Percentiles rank a stretch among this genome's conserved stretches.
Evolutionary conservation across 2,329 filamentous ascomycete genomes (phyloP).

Genomic region (Pseudocercospora macadamiae): DNA sequence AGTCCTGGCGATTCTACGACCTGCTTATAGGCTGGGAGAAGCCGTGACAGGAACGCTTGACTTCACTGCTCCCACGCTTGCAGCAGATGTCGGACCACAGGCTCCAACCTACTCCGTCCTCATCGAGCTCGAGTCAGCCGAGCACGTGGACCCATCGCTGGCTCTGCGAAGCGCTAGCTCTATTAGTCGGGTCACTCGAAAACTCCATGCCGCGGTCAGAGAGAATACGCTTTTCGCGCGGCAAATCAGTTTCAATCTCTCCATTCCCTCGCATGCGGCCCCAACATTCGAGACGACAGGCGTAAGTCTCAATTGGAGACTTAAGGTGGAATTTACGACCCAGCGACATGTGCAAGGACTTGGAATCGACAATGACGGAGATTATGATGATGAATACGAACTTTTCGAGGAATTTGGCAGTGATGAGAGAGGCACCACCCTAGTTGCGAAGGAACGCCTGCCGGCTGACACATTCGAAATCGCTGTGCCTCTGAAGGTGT

Average conservation of each 20-base stretch:
- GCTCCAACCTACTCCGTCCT: constrained; percentile 86
- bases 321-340: constrained; percentile 91
- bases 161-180: constrained; percentile 84
- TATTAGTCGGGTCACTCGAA: constrained; percentile 83
- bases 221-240: constrained; percentile 83
- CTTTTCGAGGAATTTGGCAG: constrained; percentile 40
- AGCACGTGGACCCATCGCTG: constrained; percentile 77
- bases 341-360: constrained; percentile 27
- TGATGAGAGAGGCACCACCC: constrained; percentile 40
- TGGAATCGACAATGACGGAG: constrained; percentile 52
- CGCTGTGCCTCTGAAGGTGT: constrained; percentile 41
- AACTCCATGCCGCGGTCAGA: constrained; percentile 74
- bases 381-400: constrained; percentile 44
- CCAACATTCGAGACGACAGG: constrained; percentile 92
- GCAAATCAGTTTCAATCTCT: constrained; percentile 76
- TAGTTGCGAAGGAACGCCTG: constrained; percentile 40
- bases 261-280: constrained; percentile 80
- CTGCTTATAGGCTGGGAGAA: constrained; percentile 87
- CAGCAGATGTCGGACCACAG: constrained; percentile 8
- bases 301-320: constrained; percentile 82
- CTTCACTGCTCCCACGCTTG: constrained; percentile 57
- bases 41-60: constrained; percentile 82
- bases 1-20: constrained; percentile 83
- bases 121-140: constrained; percentile 80
- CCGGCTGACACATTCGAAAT: constrained; percentile 42